Conservation (phyloP, 2,329 filamentous ascomycete genomes). For the Xylaria polymorpha region DNA sequence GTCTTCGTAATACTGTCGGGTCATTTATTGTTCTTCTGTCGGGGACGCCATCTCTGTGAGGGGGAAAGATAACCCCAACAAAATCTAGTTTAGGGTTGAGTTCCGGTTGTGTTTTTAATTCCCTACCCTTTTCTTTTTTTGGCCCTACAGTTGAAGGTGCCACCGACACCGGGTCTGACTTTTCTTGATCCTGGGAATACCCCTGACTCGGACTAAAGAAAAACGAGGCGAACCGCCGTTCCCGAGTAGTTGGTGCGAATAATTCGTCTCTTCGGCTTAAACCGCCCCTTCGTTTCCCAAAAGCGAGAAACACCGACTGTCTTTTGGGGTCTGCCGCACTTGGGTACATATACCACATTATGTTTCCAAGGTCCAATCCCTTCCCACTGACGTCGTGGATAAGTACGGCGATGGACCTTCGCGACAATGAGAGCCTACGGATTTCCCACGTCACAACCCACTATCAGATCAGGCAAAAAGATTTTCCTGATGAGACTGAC, state of each 20-base stretch:
- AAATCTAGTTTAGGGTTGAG: constrained; percentile 5
- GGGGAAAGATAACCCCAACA: not conserved
- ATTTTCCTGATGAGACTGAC: not conserved
- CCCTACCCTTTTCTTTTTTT: constrained; percentile 1
- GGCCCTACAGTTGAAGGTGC: not conserved
- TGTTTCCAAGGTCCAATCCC: not conserved
- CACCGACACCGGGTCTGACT: constrained; percentile 32
- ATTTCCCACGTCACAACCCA: not conserved
- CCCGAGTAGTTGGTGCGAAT: constrained; percentile 8
- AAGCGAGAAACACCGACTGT: constrained; percentile 16
- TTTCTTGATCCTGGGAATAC: constrained; percentile 1
- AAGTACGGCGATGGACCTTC: not conserved
- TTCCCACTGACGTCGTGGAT: not conserved
- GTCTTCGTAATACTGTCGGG: constrained; percentile 3
- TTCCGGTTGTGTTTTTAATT: not conserved
- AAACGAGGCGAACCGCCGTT: constrained; percentile 22
- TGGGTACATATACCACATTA: not conserved
- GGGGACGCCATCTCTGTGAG: constrained; percentile 15
- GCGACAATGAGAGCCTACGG: not conserved
- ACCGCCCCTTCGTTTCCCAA: constrained; percentile 4
- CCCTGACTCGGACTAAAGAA: constrained; percentile 20
- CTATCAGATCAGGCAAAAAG: constrained; percentile 2
- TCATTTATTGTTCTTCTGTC: constrained; percentile 9
- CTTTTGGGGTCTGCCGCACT: not conserved
- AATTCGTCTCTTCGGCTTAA: constrained; percentile 19